Conservation (phyloP, 192 early-diverging fungal species). For the Coemansia asiatica region DNA sequence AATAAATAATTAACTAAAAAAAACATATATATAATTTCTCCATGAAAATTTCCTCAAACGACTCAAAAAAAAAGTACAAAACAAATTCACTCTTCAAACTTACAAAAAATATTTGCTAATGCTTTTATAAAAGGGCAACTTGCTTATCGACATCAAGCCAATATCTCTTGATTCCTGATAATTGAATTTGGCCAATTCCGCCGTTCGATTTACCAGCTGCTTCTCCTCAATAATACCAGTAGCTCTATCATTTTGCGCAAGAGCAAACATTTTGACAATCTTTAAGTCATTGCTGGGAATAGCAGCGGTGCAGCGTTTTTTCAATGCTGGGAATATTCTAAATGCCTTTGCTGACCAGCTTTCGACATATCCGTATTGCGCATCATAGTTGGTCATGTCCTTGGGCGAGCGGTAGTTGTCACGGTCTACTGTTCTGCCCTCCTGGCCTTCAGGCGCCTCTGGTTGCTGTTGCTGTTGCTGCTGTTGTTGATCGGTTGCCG, state of each 20-base stretch:
- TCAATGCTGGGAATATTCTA: slow-evolving; percentile 21
- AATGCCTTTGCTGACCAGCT: slow-evolving; percentile 35
- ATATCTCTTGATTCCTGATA: background rate
- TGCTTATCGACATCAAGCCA: background rate
- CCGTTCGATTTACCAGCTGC: background rate
- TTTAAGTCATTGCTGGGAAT: background rate
- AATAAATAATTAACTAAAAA: too few species aligned
- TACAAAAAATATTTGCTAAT: background rate
- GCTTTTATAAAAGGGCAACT: background rate
- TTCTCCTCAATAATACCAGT: slow-evolving; percentile 1
- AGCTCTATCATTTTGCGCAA: slow-evolving; percentile 2
- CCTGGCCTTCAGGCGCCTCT: background rate
- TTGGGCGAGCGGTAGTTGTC: slow-evolving; percentile 1
- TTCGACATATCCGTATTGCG: slow-evolving; percentile 1
- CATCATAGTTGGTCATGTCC: slow-evolving; percentile 14
- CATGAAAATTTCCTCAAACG: too few species aligned
- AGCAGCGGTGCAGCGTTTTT: background rate
- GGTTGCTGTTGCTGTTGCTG: background rate
- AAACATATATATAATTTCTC: too few species aligned
- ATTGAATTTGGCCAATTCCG: background rate
- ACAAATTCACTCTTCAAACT: background rate
- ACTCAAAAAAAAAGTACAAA: too few species aligned
- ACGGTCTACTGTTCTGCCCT: background rate
- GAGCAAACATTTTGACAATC: slow-evolving; percentile 11
- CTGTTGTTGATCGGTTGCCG: background rate